phyloP scores from a whole-genome alignment of 306 rosid species.

The Luffa aegyptiaca region DNA sequence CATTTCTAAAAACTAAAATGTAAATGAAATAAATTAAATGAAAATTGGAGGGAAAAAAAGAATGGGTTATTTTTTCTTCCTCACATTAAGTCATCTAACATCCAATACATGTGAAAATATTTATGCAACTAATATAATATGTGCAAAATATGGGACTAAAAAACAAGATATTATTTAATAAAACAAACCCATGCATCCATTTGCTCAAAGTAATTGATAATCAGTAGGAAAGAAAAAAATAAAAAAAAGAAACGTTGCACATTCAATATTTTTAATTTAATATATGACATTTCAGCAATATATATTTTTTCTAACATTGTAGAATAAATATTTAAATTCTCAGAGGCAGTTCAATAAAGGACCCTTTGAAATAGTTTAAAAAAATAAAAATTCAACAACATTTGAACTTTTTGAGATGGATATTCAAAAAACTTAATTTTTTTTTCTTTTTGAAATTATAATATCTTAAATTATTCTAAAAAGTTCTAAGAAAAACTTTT shows the following conservation, averaged over 20 bases:
- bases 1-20: not conserved
- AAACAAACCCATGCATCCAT: slow-evolving; percentile 3
- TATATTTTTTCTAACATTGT: not conserved
- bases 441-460: too few relatives aligned
- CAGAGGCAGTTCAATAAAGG: not conserved
- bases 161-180: not conserved
- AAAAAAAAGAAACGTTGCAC: not conserved
- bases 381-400: too few relatives aligned
- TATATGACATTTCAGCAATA: not conserved
- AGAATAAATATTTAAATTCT: not conserved
- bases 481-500: too few relatives aligned
- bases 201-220: not conserved
- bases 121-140: not conserved
- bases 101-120: not conserved
- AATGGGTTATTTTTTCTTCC: not conserved
- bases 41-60: not conserved
- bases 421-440: too few relatives aligned
- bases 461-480: too few relatives aligned
- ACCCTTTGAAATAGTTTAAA: not conserved
- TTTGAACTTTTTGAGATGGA: too few relatives aligned
- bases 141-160: not conserved
- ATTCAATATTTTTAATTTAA: not conserved
- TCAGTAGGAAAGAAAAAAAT: not conserved
- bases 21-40: not conserved
- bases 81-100: not conserved